These are phyloP conservation scores for Pythium sukuiense DNA, from an alignment of 352 stramenopile genomes.

Conservation along the genomic window DNA sequence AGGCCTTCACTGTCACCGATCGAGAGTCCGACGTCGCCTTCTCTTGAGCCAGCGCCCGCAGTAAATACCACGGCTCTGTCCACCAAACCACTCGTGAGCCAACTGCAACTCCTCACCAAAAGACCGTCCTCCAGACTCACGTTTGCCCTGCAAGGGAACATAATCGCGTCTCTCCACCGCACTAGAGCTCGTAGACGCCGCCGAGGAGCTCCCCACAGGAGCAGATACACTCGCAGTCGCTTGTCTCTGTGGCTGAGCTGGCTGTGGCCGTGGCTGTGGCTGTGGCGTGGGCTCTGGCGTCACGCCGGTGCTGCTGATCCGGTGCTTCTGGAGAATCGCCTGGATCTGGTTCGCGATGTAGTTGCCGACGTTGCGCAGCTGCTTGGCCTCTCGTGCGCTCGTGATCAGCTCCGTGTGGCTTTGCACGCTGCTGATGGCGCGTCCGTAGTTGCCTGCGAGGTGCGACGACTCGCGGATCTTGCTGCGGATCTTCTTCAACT, in stretches of 20 bases:
- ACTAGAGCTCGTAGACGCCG: not conserved
- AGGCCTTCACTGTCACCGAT: constrained; percentile 37
- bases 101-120: too few species aligned
- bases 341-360: constrained; percentile 88
- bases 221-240: not conserved
- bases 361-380: constrained; percentile 76
- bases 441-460: constrained; percentile 58
- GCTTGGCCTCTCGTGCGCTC: constrained; percentile 58
- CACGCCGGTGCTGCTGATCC: constrained; percentile 2
- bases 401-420: constrained; percentile 41
- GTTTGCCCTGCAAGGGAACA: constrained; percentile 56
- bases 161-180: constrained; percentile 33
- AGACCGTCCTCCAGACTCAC: too few species aligned
- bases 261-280: not conserved
- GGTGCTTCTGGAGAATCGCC: constrained; percentile 58
- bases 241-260: constrained; percentile 1
- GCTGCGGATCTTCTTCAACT: constrained; percentile 55
- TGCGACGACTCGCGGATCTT: constrained; percentile 68
- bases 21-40: constrained; percentile 34
- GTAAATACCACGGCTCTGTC: constrained; percentile 78
- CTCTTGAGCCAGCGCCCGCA: constrained; percentile 48
- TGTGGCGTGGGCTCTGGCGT: not conserved
- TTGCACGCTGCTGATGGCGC: constrained; percentile 74
- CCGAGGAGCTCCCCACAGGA: not conserved
- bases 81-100: not conserved